Base-by-base conservation (phyloP, 208 protist species). In the Crithidia mellificae region DNA sequence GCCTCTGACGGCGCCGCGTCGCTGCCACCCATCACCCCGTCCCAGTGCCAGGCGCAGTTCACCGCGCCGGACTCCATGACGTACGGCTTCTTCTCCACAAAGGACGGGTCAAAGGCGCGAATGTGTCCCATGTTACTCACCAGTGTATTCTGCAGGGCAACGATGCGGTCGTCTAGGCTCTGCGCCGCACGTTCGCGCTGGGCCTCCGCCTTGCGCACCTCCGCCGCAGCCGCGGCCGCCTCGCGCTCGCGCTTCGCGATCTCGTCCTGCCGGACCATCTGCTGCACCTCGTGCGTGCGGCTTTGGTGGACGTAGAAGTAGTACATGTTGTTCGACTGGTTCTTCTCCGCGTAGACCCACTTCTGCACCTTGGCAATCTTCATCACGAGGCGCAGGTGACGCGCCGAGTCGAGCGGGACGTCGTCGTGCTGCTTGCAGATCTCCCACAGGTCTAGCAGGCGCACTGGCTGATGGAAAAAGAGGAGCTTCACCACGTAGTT, bases 341-440 rank as follows among this genome's bases (percentile, higher is more conserved):
- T 94, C 79, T 96, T 96, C 77, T 96, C 88, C 19, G 84, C 86
- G 56, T 96, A 94, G 24, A 93, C 84, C 89, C 91, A 96, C 44
- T 86, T 80, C 72, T 94, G 87, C 57, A 92, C 61, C 57, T 88
- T 88, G 39, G 91, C 88, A 24, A 96, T 88, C 59, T 92, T 92
- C 50, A 96, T 74, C 24, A 96, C 85, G 7, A 90, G 65, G 12
- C 91, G 88, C 41, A 96, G 78, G 78, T 96, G 91, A 38, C 88
- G 88, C 12, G 87, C 84, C 7, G 87, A 94, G 77, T 96, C 91
- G 20, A 96, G 77, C 7, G 91, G 91, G 30, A 93, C 87, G 53
- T 96, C 89, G 54, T 94, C 85, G 68, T 90, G 81, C 63, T 93
- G 77, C 72, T 92, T 94, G 74, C 81, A 90, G 20, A 93, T 56